Conservation (phyloP, 805 yeast species). For the Yamadazyma insecticola region DNA sequence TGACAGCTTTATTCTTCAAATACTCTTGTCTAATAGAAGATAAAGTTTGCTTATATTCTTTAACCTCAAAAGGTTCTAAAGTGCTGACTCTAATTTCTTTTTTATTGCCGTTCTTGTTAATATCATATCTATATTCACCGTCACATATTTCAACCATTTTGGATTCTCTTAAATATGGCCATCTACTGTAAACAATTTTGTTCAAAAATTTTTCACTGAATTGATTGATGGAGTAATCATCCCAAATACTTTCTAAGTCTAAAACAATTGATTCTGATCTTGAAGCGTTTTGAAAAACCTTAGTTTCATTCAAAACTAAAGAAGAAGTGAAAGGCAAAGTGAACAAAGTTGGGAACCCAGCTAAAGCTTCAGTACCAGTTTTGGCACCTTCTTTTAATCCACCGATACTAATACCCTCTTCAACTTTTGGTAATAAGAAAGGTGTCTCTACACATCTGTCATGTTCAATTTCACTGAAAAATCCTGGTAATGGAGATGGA, state of each 20-base stretch:
- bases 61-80: slow-evolving; percentile 20
- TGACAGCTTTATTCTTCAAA: slow-evolving; percentile 57
- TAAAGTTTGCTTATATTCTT: slow-evolving; percentile 40
- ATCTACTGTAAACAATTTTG: slow-evolving; percentile 65
- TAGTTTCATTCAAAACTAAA: slow-evolving; percentile 58
- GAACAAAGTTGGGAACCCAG: slow-evolving; percentile 86
- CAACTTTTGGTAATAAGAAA: slow-evolving; percentile 49
- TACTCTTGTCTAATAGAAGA: slow-evolving; percentile 39
- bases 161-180: slow-evolving; percentile 91
- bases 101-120: slow-evolving; percentile 7
- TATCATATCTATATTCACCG: slow-evolving; percentile 44
- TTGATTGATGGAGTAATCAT: slow-evolving; percentile 54
- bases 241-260: slow-evolving; percentile 50
- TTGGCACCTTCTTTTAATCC: slow-evolving; percentile 67
- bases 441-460: slow-evolving; percentile 69
- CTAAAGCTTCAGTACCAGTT: slow-evolving; percentile 64
- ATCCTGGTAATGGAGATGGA: slow-evolving; percentile 71
- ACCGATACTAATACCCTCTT: slow-evolving; percentile 36
- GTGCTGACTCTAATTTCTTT: no score
- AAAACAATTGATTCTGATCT: slow-evolving; percentile 78
- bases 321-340: slow-evolving; percentile 59
- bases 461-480: slow-evolving; percentile 72
- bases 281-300: slow-evolving; percentile 81
- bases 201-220: slow-evolving; percentile 61
- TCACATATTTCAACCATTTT: slow-evolving; percentile 62